Conservation (phyloP, 2,329 filamentous ascomycete species). For the Cytospora piceae region DNA sequence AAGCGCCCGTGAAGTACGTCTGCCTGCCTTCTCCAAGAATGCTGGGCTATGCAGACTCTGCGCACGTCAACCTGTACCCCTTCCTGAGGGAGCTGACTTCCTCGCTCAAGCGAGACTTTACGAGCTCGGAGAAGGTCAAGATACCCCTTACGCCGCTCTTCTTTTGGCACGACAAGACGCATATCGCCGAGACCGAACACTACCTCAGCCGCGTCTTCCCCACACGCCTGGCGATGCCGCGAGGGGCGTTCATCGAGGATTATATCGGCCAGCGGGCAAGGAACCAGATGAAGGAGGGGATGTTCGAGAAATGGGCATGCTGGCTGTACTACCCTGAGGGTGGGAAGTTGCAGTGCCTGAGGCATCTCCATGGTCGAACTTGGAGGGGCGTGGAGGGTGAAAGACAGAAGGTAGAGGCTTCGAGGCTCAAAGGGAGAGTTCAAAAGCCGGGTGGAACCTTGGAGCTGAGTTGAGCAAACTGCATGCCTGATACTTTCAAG, state of each 20-base stretch:
- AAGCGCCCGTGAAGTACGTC: constrained; percentile 53
- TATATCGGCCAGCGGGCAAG: constrained; percentile 58
- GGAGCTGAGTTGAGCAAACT: too few species aligned
- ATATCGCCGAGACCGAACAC: constrained; percentile 52
- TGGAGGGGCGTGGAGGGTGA: constrained; percentile 49
- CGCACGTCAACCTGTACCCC: constrained; percentile 49
- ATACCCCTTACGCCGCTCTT: constrained; percentile 59
- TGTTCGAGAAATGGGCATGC: constrained; percentile 56
- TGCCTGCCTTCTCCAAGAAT: constrained; percentile 57
- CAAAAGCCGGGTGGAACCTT: background rate
- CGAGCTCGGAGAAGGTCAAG: constrained; percentile 18
- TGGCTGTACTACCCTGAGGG: constrained; percentile 59
- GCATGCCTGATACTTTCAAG: too few species aligned
- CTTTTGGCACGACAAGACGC: constrained; percentile 64
- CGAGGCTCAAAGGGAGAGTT: background rate
- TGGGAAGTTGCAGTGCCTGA: constrained; percentile 50
- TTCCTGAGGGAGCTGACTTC: constrained; percentile 47
- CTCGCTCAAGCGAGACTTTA: constrained; percentile 47
- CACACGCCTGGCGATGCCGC: constrained; percentile 51
- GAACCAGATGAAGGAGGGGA: constrained; percentile 59
- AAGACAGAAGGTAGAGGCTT: constrained; percentile 22
- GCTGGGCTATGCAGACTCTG: constrained; percentile 53
- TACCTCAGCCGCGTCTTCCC: constrained; percentile 56
- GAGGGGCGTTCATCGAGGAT: constrained; percentile 61
- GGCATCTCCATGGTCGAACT: constrained; percentile 55